phyloP scores from a whole-genome alignment of 257 asterid species.

The Ehretia macrophylla region DNA sequence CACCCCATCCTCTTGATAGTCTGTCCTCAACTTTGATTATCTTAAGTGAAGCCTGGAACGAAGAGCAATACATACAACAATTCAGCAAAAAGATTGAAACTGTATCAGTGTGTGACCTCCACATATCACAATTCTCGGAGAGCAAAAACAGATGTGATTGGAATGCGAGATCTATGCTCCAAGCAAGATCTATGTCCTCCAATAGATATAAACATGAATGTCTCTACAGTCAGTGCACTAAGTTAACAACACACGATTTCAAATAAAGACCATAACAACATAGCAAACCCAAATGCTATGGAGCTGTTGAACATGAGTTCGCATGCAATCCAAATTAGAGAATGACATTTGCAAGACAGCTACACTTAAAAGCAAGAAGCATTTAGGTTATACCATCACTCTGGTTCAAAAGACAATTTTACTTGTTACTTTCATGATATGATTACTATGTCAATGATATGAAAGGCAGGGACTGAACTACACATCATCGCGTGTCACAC shows the following conservation, averaged over 20 bases:
- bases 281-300: not conserved
- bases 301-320: not conserved
- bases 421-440: no score
- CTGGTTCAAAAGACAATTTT: no score
- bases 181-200: not conserved
- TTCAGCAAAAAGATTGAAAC: not conserved
- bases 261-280: not conserved
- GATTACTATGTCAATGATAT: no score
- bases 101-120: not conserved
- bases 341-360: not conserved
- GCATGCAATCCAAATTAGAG: not conserved
- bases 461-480: no score
- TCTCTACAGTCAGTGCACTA: not conserved
- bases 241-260: not conserved
- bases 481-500: no score
- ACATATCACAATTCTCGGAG: not conserved
- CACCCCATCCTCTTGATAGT: slow-evolving; percentile 98
- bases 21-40: slow-evolving; percentile 81
- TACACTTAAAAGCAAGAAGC: not conserved
- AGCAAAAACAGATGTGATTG: not conserved
- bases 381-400: not conserved
- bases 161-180: not conserved
- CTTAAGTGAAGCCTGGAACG: slow-evolving; percentile 58
- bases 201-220: not conserved
- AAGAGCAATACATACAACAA: not conserved